Percentiles rank a stretch among this genome's conserved stretches.
These are phyloP conservation scores for Phytophthora boehmeriae DNA, from an alignment of 352 stramenopile species.

Conservation along the genomic window DNA sequence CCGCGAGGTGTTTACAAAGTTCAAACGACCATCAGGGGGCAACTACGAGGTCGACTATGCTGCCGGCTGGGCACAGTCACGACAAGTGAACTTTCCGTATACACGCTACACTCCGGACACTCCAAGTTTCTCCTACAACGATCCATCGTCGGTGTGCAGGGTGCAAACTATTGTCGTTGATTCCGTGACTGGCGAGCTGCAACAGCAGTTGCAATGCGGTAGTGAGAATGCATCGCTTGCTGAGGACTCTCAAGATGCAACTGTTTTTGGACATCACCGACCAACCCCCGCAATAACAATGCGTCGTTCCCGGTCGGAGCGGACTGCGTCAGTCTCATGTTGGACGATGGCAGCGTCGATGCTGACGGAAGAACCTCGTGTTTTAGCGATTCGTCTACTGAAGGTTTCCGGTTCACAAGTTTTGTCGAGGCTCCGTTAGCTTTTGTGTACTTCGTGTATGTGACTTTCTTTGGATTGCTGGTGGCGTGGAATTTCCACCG, in stretches of 20 bases:
- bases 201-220: constrained; percentile 38
- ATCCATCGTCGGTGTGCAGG: constrained; percentile 30
- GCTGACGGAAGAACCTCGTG: constrained; percentile 16
- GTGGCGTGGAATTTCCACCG: constrained; percentile 21
- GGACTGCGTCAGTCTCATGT: constrained; percentile 37
- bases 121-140: constrained; percentile 37
- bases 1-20: constrained; percentile 42
- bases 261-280: constrained; percentile 48
- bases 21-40: constrained; percentile 28
- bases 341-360: constrained; percentile 22
- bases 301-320: constrained; percentile 52
- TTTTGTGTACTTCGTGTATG: constrained; percentile 29
- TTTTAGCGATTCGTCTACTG: constrained; percentile 3
- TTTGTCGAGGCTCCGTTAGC: constrained; percentile 23
- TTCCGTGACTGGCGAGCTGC: constrained; percentile 17
- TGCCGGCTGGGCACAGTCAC: constrained; percentile 26
- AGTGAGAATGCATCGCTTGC: constrained; percentile 33
- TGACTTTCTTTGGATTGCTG: constrained; percentile 25
- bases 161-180: constrained; percentile 26
- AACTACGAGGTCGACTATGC: constrained; percentile 35
- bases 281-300: constrained; percentile 56
- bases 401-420: constrained; percentile 31
- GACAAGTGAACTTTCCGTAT: constrained; percentile 43
- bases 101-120: constrained; percentile 35
- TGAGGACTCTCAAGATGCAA: constrained; percentile 32